Base-by-base conservation (phyloP, 345 rosid species). In the Hibiscus tridactylites region DNA sequence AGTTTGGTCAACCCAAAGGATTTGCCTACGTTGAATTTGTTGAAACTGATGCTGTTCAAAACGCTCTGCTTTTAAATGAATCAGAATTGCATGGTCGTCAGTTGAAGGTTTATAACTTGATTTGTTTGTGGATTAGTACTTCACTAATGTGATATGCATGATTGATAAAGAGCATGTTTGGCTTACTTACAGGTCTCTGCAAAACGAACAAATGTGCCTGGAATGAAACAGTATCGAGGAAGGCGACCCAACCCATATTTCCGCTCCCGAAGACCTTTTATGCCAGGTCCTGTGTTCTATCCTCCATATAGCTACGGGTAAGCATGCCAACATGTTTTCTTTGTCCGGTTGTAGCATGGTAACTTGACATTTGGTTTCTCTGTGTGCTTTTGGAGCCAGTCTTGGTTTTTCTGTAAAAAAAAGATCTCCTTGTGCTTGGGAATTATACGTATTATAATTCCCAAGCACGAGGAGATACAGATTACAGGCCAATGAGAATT, bases 1-100 rank as follows among this genome's bases (percentile, higher is more conserved):
- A 95, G 88, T 95, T 92, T 69, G 99, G 98, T 72, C 99, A 95
- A 67, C 99, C 99, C 31, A 95, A 95, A 82, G 99, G 99, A 69
- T 95, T 95, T 84, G 99, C 99, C 9, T 95, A 95, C 8, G 99
- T 95, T 3, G 99, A 95, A 73, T 95, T 95, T 79, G 98, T 92
- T 69, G 99, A 92, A 80, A 67, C 79, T 74, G 99, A 95, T 71
- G 99, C 98, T 63, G 89, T 95, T 80, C 97, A 85, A 81, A 92
- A 95, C 82, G 92, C 99, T 59, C 82, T 95, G n/a, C 74, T 90
- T 71, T 81, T 95, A 69, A 95, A 95, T 78, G 99, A 95, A 81
- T 85, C 99, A 10, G 99, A 95, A 75, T 81, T 95, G 63, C 99
- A 95, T 76, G 99, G 99, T 65, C 99, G 99, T 56, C 98, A 89